These are phyloP conservation scores for Hebeloma cylindrosporum DNA, from an alignment of 768 basidiomycete species.

Conservation along the genomic window DNA sequence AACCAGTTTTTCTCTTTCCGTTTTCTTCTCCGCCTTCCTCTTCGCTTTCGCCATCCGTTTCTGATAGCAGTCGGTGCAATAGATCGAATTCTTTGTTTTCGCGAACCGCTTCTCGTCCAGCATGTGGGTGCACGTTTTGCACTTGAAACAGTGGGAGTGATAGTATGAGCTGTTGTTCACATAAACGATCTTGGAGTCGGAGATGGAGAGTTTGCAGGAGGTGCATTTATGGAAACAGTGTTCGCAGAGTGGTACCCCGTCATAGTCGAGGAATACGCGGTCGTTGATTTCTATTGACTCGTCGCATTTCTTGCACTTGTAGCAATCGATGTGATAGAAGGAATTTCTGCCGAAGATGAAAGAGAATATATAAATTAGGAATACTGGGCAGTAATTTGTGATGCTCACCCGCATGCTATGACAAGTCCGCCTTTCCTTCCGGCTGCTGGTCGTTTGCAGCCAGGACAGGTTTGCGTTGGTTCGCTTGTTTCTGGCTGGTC, in stretches of 20 bases:
- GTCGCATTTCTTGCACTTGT: slow-evolving; percentile 20
- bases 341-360: slow-evolving; percentile 4
- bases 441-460: slow-evolving; percentile 15
- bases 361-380: not conserved
- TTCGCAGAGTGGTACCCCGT: slow-evolving; percentile 17
- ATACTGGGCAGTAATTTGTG: not conserved
- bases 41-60: slow-evolving; percentile 14
- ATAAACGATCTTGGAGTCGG: slow-evolving; percentile 6
- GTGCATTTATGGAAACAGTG: slow-evolving; percentile 17
- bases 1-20: slow-evolving; percentile 2
- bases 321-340: slow-evolving; percentile 20
- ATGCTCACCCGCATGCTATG: slow-evolving; percentile 18
- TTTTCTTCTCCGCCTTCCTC: slow-evolving; percentile 9
- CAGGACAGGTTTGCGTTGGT: slow-evolving; percentile 10
- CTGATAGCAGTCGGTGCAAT: slow-evolving; percentile 14
- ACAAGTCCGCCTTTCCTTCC: slow-evolving; percentile 17
- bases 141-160: slow-evolving; percentile 18
- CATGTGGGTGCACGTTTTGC: slow-evolving; percentile 14
- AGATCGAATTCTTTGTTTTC: slow-evolving; percentile 13
- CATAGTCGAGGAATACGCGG: slow-evolving; percentile 15
- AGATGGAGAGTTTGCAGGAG: slow-evolving; percentile 12
- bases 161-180: slow-evolving; percentile 8
- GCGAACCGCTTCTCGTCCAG: slow-evolving; percentile 15
- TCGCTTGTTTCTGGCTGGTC: not conserved
- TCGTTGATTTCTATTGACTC: slow-evolving; percentile 13